phyloP scores from a whole-genome alignment of 345 rosid species.

The Arabis hirsuta region DNA sequence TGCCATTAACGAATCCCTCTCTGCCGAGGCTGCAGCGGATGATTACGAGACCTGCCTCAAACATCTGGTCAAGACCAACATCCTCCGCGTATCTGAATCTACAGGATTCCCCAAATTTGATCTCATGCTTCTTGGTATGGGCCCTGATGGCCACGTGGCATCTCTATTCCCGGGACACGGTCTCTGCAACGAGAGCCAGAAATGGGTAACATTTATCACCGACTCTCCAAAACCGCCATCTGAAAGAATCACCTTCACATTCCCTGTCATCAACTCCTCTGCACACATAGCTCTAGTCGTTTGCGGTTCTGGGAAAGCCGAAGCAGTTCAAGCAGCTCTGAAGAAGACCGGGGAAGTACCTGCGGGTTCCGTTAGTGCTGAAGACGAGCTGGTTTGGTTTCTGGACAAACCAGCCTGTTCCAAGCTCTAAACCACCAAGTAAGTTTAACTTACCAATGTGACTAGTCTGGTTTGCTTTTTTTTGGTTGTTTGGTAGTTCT shows the following conservation, averaged over 20 bases:
- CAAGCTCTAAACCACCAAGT: conserved; percentile 47
- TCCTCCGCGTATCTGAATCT: conserved; percentile 50
- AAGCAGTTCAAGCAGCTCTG: conserved; percentile 58
- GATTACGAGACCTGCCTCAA: conserved; percentile 80
- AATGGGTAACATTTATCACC: conserved; percentile 72
- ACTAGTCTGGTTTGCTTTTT: conserved; percentile 29
- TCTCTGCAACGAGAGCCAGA: conserved; percentile 64
- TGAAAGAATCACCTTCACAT: conserved; percentile 80
- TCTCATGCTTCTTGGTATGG: conserved; percentile 87
- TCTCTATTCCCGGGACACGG: conserved; percentile 82
- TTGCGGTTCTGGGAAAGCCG: conserved; percentile 71
- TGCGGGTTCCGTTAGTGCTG: conserved; percentile 66
- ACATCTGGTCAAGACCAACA: conserved; percentile 51
- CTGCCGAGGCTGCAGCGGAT: conserved; percentile 86
- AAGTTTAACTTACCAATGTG: background rate
- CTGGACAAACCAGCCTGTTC: conserved; percentile 83
- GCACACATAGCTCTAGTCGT: conserved; percentile 73
- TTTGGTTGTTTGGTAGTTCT: conserved; percentile 17
- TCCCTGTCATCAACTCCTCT: conserved; percentile 86
- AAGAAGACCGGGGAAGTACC: conserved; percentile 55
- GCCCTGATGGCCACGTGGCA: conserved; percentile 92
- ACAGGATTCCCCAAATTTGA: conserved; percentile 83
- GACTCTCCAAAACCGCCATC: conserved; percentile 93
- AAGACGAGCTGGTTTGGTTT: conserved; percentile 81
- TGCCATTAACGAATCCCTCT: conserved; percentile 75